These are phyloP conservation scores for Morella rubra DNA, from an alignment of 306 rosid species.

Conservation along the genomic window DNA sequence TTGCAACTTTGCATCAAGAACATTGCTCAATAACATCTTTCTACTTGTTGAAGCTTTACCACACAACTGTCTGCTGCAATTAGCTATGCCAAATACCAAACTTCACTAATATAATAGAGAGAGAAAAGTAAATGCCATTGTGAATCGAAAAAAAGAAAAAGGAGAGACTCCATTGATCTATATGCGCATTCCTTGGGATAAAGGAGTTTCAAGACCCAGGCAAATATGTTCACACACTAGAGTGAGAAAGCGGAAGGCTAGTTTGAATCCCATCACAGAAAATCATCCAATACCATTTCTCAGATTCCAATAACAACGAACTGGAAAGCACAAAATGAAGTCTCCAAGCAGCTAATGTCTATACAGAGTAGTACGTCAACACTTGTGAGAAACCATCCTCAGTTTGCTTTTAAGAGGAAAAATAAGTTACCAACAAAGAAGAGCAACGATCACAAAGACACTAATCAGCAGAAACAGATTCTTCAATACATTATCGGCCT, in stretches of 20 bases:
- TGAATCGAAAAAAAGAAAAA: not conserved
- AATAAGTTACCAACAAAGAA: constrained; percentile 56
- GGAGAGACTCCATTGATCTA: not conserved
- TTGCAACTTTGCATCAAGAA: not conserved
- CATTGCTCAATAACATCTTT: not conserved
- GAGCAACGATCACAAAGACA: constrained; percentile 60
- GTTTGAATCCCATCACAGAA: constrained; percentile 11
- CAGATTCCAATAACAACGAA: constrained; percentile 27
- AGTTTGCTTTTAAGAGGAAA: not conserved
- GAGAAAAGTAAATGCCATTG: not conserved
- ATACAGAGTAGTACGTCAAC: constrained; percentile 31
- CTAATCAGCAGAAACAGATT: constrained; percentile 74
- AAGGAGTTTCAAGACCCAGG: not conserved
- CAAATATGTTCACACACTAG: not conserved
- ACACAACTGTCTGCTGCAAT: not conserved
- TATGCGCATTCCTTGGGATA: not conserved
- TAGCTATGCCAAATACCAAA: not conserved
- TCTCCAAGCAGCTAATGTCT: constrained; percentile 40
- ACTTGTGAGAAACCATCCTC: constrained; percentile 6
- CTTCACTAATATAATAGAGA: not conserved
- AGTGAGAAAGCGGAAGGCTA: not conserved
- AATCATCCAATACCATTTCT: constrained; percentile 21
- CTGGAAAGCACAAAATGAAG: constrained; percentile 11
- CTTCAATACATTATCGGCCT: constrained; percentile 77
- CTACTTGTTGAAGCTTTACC: not conserved